Percentiles rank a stretch among this genome's conserved stretches.
Conservation (phyloP, 305 asterid genomes). For the Fraxinus velutina region DNA sequence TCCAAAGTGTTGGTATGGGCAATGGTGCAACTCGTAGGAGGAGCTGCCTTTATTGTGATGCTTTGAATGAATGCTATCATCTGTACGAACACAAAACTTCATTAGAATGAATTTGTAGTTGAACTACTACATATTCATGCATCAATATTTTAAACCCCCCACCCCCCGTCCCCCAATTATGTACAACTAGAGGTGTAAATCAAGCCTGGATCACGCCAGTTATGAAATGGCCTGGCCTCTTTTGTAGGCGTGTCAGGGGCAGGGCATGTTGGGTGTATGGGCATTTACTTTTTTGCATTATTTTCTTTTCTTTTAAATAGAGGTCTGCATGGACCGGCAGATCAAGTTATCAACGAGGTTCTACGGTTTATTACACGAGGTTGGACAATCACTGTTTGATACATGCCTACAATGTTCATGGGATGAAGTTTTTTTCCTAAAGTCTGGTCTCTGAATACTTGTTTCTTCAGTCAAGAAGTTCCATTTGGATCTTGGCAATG, state of each 20-base stretch:
- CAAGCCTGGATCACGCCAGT: not conserved
- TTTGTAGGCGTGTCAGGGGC: not conserved
- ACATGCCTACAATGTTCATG: not conserved
- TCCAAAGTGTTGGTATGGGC: constrained; percentile 22
- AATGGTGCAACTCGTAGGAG: constrained; percentile 16
- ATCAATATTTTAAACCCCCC: not conserved
- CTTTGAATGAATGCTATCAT: constrained; percentile 74
- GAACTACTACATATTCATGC: not conserved
- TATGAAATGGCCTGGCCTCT: not conserved
- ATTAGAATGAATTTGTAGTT: not conserved
- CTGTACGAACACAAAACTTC: constrained; percentile 28
- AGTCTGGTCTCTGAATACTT: not conserved
- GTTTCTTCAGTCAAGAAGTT: not conserved
- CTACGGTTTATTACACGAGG: not conserved
- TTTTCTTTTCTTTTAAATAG: not conserved
- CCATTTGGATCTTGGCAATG: not conserved
- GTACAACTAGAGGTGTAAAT: not conserved
- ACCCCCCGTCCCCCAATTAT: not conserved
- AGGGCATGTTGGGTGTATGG: not conserved
- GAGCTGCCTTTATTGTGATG: constrained; percentile 43
- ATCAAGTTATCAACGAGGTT: not conserved
- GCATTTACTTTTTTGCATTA: not conserved
- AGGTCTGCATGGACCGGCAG: not conserved
- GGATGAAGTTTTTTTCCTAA: not conserved
- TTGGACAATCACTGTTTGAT: not conserved